Evolutionary conservation across 2,329 filamentous ascomycete species (phyloP), one percentile per base, ranked within the genome.

Genomic region (Colletotrichum cordylinicola): DNA sequence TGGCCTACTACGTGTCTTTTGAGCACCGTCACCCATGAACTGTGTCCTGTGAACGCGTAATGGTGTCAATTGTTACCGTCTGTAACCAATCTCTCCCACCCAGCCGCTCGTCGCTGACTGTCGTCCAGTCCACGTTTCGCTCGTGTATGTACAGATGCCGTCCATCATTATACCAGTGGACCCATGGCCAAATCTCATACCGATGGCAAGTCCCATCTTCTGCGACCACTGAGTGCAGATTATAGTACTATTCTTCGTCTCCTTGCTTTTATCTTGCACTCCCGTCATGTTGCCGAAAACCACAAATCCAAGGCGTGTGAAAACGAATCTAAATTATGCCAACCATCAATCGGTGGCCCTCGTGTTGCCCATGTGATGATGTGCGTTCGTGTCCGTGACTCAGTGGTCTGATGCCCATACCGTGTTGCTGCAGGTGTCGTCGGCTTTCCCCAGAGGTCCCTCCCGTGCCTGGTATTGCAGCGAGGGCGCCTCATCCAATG

Each of bases 91-190:
- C 58, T 52, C 48, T 12, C 24, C 64, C 64, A 52, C 58, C 56
- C 56, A 55, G 31, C 43, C 29, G 13, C 8, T n/a, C n/a, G 7
- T 61, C 56, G 27, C 39, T 18, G 43, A 18, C 66, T 52, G 18
- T 24, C n/a, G 43, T 39, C 70, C 52, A 27, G 33, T 39, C 37
- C 68, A 61, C 24, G 61, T 29, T 56, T 29, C 56, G 48, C 29
- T 37, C 35, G 43, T 73, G 70, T 73, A 75, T 75, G 70, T 75
- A 73, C 70, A 75, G 35, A 65, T 75, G 64, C 56, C 48, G 18
- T 27, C 43, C 21, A 37, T 24, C 69, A 73, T 75, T 65, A 68
- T 52, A 64, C 33, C 58, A 58, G 18, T 39, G 55, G 43, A n/a
- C 4, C 65, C 35, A 29, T 27, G 27, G 18, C 15, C 58, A 48